Evolutionary conservation across 495 filamentous ascomycete species (phyloP), one percentile per base, ranked within the genome.

Genomic region (Podospora pseudocomata): DNA sequence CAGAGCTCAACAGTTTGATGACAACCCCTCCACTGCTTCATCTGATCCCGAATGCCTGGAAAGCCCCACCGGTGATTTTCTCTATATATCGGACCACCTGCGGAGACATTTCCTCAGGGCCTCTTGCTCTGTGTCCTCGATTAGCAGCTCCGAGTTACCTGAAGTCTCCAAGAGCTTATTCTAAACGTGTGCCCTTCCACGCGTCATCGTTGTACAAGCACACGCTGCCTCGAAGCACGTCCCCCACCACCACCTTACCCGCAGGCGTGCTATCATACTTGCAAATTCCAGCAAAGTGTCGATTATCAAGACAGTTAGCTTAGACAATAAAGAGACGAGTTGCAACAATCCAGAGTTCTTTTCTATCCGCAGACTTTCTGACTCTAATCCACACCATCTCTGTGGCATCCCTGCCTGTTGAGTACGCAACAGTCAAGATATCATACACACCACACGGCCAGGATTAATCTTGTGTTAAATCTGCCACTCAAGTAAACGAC

Each of bases 31-130:
- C 23, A 23, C 23, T 23, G 23, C 39, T 49, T 49, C 39, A 49
- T 49, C 39, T 18, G 39, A 49, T 49, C 39, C 39, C 13, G 15
- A 49, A 49, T 13, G 39, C 13, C 13, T 49, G 39, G 39, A 49
- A 49, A 16, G 9, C 64, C 56, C 58, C 64, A 57, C 64, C 64
- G 13, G 54, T 34, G 20, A 18, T 19, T 19, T 65, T 15, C 56
- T 53, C 60, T 61, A 60, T 44, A 67, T 60, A 60, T 53, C 65
- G 19, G 60, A 44, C 54, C 34, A 65, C 5, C 63, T 55, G 27
- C 19, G 5, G 23, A 20, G 32, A 49, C 32, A n/a, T 34, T 39
- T 11, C 26, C 6, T 34, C 18, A 26, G 30, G 13, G 18, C 34
- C 53, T 26, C 27, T 49, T 49, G 39, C 15, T 49, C 39, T 11